Percentiles rank a stretch among this genome's conserved stretches.
These are phyloP conservation scores for Podospora conica DNA, from an alignment of 495 filamentous ascomycete species.

Conservation along the genomic window DNA sequence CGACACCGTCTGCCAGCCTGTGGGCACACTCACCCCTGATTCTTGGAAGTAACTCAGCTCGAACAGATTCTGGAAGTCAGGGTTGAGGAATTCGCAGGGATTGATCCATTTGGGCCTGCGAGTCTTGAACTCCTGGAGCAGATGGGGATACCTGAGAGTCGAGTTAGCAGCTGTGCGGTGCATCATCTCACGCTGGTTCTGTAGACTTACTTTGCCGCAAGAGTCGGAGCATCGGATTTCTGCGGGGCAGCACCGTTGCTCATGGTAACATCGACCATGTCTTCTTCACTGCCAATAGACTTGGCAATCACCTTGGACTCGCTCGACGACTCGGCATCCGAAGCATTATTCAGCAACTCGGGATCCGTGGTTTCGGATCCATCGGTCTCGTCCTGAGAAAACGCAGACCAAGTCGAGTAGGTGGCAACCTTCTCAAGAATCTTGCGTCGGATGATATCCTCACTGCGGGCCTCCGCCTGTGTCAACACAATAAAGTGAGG, in stretches of 20 bases:
- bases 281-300: conserved; percentile 85
- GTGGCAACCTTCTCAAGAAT: conserved; percentile 43
- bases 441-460: conserved; percentile 47
- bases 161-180: background rate
- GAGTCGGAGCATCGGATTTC: conserved; percentile 10
- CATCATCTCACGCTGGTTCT: background rate
- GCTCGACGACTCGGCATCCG: conserved; percentile 64
- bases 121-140: conserved; percentile 27
- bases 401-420: conserved; percentile 36
- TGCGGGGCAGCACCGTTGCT: conserved; percentile 45
- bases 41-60: conserved; percentile 55
- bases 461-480: conserved; percentile 42
- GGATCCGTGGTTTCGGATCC: conserved; percentile 53
- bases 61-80: conserved; percentile 62
- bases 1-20: conserved; percentile 55
- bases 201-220: conserved; percentile 17
- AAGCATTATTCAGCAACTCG: conserved; percentile 65
- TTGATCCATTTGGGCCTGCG: conserved; percentile 42
- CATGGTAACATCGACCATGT: conserved; percentile 87
- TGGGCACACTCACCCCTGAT: conserved; percentile 45
- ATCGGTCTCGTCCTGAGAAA: conserved; percentile 44
- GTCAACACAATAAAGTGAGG: conserved; percentile 50
- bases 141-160: conserved; percentile 18
- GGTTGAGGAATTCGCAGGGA: conserved; percentile 41
- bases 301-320: conserved; percentile 64